Conservation (phyloP, 345 rosid genomes). For the Citrus australasica region DNA sequence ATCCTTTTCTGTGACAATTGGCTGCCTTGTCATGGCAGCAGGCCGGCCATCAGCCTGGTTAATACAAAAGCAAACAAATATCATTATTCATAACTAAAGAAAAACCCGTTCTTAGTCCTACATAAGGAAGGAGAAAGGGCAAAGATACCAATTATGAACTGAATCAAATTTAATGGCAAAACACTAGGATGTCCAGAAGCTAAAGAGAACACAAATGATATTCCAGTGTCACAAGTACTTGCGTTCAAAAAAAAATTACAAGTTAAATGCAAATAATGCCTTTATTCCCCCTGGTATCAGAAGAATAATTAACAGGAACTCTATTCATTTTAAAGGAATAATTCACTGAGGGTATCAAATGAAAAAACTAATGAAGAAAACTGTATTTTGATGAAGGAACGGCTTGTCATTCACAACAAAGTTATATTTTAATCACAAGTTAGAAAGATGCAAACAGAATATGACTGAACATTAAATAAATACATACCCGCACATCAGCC, state of each 20-base stretch:
- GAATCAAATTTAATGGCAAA: background rate
- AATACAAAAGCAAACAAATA: conserved; percentile 8
- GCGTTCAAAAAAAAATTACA: background rate
- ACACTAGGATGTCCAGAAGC: background rate
- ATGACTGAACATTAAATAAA: conserved; percentile 19
- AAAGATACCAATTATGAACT: background rate
- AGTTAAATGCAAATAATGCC: background rate
- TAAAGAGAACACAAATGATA: background rate
- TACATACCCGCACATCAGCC: conserved; percentile 79
- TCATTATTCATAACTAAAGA: background rate
- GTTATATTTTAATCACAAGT: background rate
- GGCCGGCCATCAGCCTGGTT: conserved; percentile 58
- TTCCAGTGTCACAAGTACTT: background rate
- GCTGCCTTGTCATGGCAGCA: conserved; percentile 50
- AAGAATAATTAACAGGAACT: background rate
- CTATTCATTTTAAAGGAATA: background rate
- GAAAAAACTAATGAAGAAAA: background rate
- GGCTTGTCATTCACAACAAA: background rate
- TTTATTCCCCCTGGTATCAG: background rate
- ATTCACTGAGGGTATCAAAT: background rate
- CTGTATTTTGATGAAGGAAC: background rate
- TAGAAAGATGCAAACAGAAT: background rate
- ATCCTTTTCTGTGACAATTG: conserved; percentile 49
- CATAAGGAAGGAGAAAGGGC: background rate
- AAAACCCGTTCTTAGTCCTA: background rate